Base-by-base conservation (phyloP, 352 stramenopile species). In the Globisporangium uncinulatum region DNA sequence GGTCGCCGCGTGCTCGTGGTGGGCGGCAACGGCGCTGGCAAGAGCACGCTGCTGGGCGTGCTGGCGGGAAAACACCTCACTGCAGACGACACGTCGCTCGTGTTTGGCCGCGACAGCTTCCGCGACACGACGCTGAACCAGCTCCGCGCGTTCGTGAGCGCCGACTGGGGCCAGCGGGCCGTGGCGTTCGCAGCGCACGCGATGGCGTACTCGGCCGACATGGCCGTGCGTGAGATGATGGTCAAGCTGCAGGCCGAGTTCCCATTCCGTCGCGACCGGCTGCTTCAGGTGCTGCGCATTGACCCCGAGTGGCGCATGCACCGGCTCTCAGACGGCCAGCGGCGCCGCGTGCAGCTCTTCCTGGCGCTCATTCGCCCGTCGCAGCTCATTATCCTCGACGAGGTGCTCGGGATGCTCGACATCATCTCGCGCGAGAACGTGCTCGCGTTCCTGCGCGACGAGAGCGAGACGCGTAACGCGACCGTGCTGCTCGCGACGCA, bases 151-250 rank as follows among this genome's bases (percentile, higher is more conserved):
- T 99, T 97, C 67, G 82, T 99, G 45, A 97, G 96, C 66, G 96
- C 87, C 31, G 93, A 98, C 60, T 99, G 96, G 96, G 96, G 96
- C 13, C 97, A 98, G 67, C 83, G 92, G 10, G 94, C 92, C 0
- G 90, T 99, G 34, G 95, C 96, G 6, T 99, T 99, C 71, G 96
- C 96, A 2, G 84, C 80, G 2, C 76, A 92, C 42, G 82, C 73
- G 41, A 96, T 87, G 82, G 85, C 73, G 44, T 96, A 82, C 71
- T 92, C 73, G 63, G 95, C 95, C 0, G 96, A 99, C 68, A 98
- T 99, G 71, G 76, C 89, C 4, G 95, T 99, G 31, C 79, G 86
- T 17, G 87, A 97, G 62, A 99, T 99, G 95, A 99, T 99, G 95
- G 80, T 92, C 56, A 89, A 97, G 63, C 56, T 98, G 39, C 96